Conservation (phyloP, 2,329 filamentous ascomycete species). For the Cadophora malorum region DNA sequence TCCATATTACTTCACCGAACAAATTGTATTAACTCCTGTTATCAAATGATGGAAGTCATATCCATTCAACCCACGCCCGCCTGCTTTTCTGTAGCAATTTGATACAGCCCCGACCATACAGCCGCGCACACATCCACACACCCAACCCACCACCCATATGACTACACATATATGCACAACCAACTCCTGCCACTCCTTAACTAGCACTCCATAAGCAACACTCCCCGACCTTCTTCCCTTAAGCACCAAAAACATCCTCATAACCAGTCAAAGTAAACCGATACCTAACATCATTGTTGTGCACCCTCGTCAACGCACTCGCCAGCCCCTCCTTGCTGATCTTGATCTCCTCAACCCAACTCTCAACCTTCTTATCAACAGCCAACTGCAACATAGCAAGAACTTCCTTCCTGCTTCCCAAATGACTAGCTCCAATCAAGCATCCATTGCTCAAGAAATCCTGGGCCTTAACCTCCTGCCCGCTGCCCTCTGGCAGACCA, state of each 20-base stretch:
- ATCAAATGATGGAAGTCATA: background rate
- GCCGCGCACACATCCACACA: background rate
- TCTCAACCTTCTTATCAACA: slow-evolving; percentile 70
- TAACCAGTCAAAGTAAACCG: slow-evolving; percentile 74
- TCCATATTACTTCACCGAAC: background rate
- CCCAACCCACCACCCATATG: background rate
- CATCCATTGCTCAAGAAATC: slow-evolving; percentile 77
- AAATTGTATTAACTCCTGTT: background rate
- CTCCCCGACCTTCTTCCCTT: background rate
- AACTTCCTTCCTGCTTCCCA: slow-evolving; percentile 74
- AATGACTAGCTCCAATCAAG: slow-evolving; percentile 73
- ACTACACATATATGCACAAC: background rate
- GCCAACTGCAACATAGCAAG: slow-evolving; percentile 75
- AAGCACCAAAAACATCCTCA: slow-evolving; percentile 65
- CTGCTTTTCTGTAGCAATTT: slow-evolving; percentile 2
- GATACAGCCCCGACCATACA: no score
- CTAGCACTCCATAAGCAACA: no score
- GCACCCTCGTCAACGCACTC: slow-evolving; percentile 72
- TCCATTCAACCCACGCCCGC: slow-evolving; percentile 3
- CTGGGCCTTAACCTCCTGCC: slow-evolving; percentile 74
- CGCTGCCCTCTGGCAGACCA: slow-evolving; percentile 78
- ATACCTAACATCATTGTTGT: slow-evolving; percentile 75
- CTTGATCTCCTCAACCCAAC: slow-evolving; percentile 76
- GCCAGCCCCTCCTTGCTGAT: slow-evolving; percentile 73
- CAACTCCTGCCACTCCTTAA: background rate